These are phyloP conservation scores for Paraphysoderma sedebokerense DNA, from an alignment of 371 early-diverging fungal genomes.

Conservation along the genomic window DNA sequence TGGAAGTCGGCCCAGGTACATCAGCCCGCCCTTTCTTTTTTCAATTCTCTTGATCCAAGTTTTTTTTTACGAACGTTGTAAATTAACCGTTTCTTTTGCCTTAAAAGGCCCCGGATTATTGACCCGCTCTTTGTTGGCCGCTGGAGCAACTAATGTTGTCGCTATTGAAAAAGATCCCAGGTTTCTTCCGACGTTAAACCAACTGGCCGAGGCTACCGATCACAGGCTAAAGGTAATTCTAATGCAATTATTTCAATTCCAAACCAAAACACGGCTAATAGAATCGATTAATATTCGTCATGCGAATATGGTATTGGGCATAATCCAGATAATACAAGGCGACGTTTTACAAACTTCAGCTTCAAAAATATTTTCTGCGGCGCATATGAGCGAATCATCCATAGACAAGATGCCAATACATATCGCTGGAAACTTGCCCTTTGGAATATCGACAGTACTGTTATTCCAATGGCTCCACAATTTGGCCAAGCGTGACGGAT, in stretches of 20 bases:
- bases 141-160: slow-evolving; percentile 41
- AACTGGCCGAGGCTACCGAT: background rate
- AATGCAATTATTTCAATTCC: too few species aligned
- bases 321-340: background rate
- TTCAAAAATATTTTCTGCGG: background rate
- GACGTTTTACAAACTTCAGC: background rate
- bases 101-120: slow-evolving; percentile 49
- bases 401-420: slow-evolving; percentile 9
- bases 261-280: too few species aligned
- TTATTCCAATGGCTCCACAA: slow-evolving; percentile 7
- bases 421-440: slow-evolving; percentile 65
- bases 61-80: background rate
- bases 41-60: background rate
- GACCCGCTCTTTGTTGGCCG: slow-evolving; percentile 55
- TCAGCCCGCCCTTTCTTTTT: too few species aligned
- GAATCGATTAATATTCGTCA: too few species aligned
- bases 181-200: slow-evolving; percentile 43
- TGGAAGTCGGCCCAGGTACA: slow-evolving; percentile 73
- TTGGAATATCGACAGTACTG: slow-evolving; percentile 54
- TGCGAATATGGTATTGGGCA: too few species aligned
- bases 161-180: slow-evolving; percentile 63
- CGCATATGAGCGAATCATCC: too few species aligned
- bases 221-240: too few species aligned
- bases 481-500: slow-evolving; percentile 22
- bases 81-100: background rate